Percentiles rank a stretch among this genome's conserved stretches.
Evolutionary conservation across 2,329 filamentous ascomycete genomes (phyloP).

Genomic region (Colletotrichum echinochloae): DNA sequence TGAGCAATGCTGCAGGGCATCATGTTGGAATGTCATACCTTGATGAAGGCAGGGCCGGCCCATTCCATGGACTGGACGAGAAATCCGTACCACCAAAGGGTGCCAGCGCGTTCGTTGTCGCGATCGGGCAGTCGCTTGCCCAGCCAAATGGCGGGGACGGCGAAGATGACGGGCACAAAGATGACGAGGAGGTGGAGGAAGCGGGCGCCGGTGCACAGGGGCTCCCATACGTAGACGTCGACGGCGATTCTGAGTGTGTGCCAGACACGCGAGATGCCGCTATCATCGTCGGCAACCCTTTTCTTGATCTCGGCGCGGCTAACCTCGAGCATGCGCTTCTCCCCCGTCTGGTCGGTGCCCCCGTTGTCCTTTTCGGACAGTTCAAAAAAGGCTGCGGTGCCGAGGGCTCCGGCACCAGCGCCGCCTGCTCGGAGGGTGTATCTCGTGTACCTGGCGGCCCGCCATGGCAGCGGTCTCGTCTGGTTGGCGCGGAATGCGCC

Average conservation of each 20-base stretch:
- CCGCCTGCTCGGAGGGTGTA: conserved; percentile 55
- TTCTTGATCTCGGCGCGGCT: conserved; percentile 84
- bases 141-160: conserved; percentile 85
- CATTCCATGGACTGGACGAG: conserved; percentile 90
- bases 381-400: conserved; percentile 68
- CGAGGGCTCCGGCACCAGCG: conserved; percentile 58
- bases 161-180: conserved; percentile 88
- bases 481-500: conserved; percentile 19
- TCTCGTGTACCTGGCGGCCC: conserved; percentile 40
- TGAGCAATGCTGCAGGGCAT: background rate
- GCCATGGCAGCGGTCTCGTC: conserved; percentile 46
- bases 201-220: conserved; percentile 86
- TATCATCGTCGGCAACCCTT: conserved; percentile 71
- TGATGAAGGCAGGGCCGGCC: conserved; percentile 96
- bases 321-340: conserved; percentile 86
- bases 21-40: conserved; percentile 64
- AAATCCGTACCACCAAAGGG: conserved; percentile 94
- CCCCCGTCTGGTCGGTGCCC: conserved; percentile 71
- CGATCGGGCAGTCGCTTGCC: conserved; percentile 72
- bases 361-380: conserved; percentile 67
- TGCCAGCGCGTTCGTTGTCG: conserved; percentile 82
- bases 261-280: conserved; percentile 67
- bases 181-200: conserved; percentile 89
- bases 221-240: conserved; percentile 83
- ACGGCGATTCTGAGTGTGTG: conserved; percentile 74